Conservation (phyloP, 768 basidiomycete genomes). For the Suillus subaureus region DNA sequence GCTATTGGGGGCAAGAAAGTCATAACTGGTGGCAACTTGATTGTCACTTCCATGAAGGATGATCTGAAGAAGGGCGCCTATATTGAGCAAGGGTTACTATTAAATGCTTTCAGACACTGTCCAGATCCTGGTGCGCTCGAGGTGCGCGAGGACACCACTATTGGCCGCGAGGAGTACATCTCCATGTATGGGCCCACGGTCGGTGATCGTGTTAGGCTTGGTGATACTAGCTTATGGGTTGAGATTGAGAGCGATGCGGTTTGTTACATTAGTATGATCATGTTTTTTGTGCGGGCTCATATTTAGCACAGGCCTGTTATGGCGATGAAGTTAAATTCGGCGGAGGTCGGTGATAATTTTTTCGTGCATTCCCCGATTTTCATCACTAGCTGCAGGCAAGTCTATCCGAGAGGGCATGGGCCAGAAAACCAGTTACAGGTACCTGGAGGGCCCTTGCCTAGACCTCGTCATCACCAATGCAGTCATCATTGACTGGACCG, state of each 20-base stretch:
- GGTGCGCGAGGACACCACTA: constrained; percentile 51
- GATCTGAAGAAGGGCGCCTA: constrained; percentile 39
- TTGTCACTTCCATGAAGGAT: constrained; percentile 55
- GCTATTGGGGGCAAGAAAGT: constrained; percentile 70
- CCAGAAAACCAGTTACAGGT: constrained; percentile 74
- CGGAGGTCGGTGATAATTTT: constrained; percentile 58
- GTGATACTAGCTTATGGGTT: constrained; percentile 89
- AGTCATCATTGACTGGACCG: constrained; percentile 91
- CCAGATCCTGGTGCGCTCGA: constrained; percentile 65
- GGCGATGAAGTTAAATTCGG: constrained; percentile 99
- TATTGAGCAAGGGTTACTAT: constrained; percentile 50
- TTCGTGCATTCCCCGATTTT: not conserved
- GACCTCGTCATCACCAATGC: constrained; percentile 97
- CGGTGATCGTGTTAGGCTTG: constrained; percentile 87
- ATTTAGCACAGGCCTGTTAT: constrained; percentile 64
- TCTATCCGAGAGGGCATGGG: constrained; percentile 97
- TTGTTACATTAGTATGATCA: constrained; percentile 8
- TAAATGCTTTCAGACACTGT: constrained; percentile 69
- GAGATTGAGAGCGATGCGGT: constrained; percentile 88
- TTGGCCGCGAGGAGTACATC: constrained; percentile 76
- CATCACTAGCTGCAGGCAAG: constrained; percentile 60
- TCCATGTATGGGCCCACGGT: constrained; percentile 96
- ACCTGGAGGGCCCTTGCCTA: constrained; percentile 55
- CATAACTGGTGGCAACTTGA: constrained; percentile 77
- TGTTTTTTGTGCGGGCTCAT: constrained; percentile 3